Conservation (phyloP, 352 stramenopile genomes). For the Pythium folliculosum region DNA sequence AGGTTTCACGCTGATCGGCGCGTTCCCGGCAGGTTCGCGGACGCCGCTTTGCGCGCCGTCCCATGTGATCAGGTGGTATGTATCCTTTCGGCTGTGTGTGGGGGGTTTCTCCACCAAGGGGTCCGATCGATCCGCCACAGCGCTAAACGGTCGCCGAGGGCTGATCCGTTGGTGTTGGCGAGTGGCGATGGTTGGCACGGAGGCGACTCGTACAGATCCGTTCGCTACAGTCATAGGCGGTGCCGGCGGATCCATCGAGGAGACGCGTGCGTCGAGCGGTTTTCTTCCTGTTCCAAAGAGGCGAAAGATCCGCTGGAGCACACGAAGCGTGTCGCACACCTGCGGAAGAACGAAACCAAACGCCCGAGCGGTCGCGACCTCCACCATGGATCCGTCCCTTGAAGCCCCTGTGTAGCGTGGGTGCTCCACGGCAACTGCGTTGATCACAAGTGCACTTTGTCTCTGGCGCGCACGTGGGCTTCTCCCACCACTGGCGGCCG, state of each 20-base stretch:
- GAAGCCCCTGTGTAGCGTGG: too few species aligned
- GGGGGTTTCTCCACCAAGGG: background rate
- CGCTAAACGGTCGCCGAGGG: background rate
- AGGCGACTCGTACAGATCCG: too few species aligned
- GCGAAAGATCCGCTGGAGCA: background rate
- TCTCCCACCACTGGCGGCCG: background rate
- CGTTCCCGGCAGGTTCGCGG: constrained; percentile 10
- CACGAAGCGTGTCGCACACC: background rate
- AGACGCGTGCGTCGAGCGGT: background rate
- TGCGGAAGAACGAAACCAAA: background rate
- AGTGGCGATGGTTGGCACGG: background rate
- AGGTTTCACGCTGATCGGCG: background rate
- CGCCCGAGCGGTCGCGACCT: too few species aligned
- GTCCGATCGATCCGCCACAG: background rate
- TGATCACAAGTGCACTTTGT: constrained; percentile 6
- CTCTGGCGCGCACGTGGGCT: background rate
- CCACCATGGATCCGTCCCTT: too few species aligned
- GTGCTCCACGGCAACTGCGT: too few species aligned
- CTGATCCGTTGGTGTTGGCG: background rate
- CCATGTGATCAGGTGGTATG: background rate
- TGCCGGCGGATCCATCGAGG: background rate
- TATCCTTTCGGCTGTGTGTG: background rate
- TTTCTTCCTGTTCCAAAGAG: background rate
- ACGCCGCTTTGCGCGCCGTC: background rate
- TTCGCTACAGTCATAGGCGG: too few species aligned